Evolutionary conservation across 2,329 filamentous ascomycete genomes (phyloP).

Genomic region (Penicillium frequentans): DNA sequence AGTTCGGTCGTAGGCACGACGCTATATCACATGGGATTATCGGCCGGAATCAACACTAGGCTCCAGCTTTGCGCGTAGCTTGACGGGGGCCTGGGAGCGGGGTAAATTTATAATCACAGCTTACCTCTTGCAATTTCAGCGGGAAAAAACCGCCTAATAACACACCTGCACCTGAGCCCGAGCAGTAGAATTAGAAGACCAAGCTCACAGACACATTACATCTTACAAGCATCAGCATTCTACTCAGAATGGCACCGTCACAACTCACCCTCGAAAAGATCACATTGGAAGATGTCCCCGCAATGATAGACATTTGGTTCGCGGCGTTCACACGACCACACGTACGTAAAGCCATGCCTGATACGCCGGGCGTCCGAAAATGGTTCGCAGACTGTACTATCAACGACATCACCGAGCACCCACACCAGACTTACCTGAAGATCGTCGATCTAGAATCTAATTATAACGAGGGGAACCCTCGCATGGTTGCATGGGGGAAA

Average conservation of each 20-base stretch:
- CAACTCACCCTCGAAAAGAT: constrained; percentile 11
- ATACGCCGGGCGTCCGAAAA: constrained; percentile 22
- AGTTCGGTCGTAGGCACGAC: too few relatives aligned
- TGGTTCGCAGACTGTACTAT: not conserved
- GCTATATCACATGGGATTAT: too few relatives aligned
- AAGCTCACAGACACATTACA: too few relatives aligned
- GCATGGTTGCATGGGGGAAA: constrained; percentile 30
- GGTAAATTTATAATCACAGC: too few relatives aligned
- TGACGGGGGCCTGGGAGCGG: too few relatives aligned
- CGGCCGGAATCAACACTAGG: too few relatives aligned
- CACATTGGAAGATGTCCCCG: constrained; percentile 24
- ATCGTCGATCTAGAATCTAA: constrained; percentile 20
- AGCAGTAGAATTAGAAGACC: too few relatives aligned
- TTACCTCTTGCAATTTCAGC: too few relatives aligned
- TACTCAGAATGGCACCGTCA: not conserved
- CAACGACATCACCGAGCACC: not conserved
- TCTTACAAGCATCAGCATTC: too few relatives aligned
- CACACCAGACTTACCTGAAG: constrained; percentile 22
- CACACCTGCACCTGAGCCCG: too few relatives aligned
- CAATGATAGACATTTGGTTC: constrained; percentile 27
- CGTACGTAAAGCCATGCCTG: constrained; percentile 23
- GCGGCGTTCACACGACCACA: constrained; percentile 22
- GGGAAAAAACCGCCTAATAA: too few relatives aligned
- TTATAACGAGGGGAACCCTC: constrained; percentile 8
- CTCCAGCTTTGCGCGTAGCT: too few relatives aligned